Evolutionary conservation across 1,139 yeast genomes (phyloP), one percentile per base, ranked within the genome.

Genomic region (Diutina mesorugosa): DNA sequence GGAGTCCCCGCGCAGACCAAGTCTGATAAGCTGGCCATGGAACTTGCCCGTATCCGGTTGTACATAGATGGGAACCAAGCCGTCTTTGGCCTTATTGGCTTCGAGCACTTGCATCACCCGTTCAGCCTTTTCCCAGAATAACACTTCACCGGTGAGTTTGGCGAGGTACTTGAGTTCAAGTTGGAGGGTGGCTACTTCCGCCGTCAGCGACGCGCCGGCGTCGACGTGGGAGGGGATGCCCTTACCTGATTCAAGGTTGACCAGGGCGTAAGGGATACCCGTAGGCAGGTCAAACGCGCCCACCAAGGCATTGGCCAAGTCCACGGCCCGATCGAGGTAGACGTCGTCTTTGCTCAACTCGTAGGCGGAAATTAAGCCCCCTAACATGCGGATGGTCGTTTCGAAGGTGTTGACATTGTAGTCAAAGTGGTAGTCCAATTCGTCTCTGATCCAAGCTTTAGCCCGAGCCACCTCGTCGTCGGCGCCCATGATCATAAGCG

Each of bases 1-100:
- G 1, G 97, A 89, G 68, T 90, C 98, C 55, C 96, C 97, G 63
- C 97, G 78, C 1, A 96, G 87, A 0, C 97, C 97, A 58, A 91
- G 72, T 60, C 97, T 78, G 59, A 91, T 88, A 58, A 80, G 69
- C 1, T 67, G 65, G 0, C 90, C 90, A 60, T 76, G 81, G 67
- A 80, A 90, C 61, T 74, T 72, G 1, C 95, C 97, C 0, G 86
- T 78, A 47, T 83, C 85, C 2, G 97, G 95, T 54, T 81, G 74
- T 48, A 90, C 84, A 65, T 77, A 87, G 51, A 90, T 88, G 1
- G 97, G 97, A 1, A 81, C 96, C 55, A 91, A 76, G 0, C 97
- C 97, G 62, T 81, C 91, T 53, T 67, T 63, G n/a, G 90, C 85
- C 56, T 69, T 66, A 60, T 73, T 76, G 7, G 64, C 69, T 62